Evolutionary conservation across 768 basidiomycete genomes (phyloP).

Genomic region (Lentinula detonsa): DNA sequence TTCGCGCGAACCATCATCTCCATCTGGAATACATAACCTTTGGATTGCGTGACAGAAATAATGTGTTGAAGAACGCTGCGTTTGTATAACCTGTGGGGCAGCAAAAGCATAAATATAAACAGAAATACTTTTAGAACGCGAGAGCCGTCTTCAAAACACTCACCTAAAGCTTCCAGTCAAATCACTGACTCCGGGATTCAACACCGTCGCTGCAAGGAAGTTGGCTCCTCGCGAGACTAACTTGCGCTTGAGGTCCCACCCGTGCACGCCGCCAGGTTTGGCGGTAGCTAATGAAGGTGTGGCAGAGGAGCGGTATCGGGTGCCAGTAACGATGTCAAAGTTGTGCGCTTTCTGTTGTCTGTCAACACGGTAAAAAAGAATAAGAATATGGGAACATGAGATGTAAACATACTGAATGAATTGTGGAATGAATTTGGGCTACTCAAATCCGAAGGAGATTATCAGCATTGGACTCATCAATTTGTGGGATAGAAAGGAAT

Average conservation of each 20-base stretch:
- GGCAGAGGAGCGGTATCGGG: constrained; percentile 68
- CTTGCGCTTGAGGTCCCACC: constrained; percentile 90
- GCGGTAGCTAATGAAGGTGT: constrained; percentile 53
- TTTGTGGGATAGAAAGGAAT: background rate
- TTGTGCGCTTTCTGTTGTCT: constrained; percentile 83
- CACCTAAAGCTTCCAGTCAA: constrained; percentile 88
- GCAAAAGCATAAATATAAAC: background rate
- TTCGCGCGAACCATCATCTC: constrained; percentile 94
- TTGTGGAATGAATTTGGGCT: constrained; percentile 95
- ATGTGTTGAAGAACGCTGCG: constrained; percentile 72
- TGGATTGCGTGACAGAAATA: constrained; percentile 78
- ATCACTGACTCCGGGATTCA: constrained; percentile 84
- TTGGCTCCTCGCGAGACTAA: constrained; percentile 86
- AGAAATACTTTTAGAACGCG: background rate
- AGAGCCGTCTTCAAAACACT: constrained; percentile 15
- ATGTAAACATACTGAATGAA: constrained; percentile 61
- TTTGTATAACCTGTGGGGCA: constrained; percentile 59
- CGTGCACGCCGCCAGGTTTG: constrained; percentile 79
- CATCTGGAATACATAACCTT: constrained; percentile 97
- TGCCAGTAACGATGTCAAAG: constrained; percentile 91
- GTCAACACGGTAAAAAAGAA: constrained; percentile 5
- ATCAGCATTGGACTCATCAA: background rate
- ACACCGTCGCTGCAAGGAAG: constrained; percentile 80
- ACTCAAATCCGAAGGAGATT: constrained; percentile 1
- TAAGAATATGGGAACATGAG: background rate